These are phyloP conservation scores for Aspergillus caelatus DNA, from an alignment of 2,329 filamentous ascomycete genomes.

Conservation along the genomic window DNA sequence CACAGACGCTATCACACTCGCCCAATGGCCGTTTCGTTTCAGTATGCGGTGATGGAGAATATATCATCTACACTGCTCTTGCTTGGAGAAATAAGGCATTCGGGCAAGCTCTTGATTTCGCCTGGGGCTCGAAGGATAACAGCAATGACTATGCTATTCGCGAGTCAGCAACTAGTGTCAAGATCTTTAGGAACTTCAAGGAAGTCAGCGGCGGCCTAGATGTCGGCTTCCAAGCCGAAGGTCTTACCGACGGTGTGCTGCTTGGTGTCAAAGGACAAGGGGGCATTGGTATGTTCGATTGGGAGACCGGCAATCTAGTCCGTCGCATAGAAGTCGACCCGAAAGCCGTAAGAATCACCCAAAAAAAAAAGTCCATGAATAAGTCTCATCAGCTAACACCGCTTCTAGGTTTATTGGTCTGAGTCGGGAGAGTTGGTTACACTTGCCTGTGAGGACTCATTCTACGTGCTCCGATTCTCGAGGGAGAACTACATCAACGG, in stretches of 20 bases:
- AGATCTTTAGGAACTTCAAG: conserved; percentile 97
- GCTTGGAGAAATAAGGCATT: conserved; percentile 98
- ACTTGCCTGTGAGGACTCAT: conserved; percentile 91
- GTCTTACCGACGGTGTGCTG: conserved; percentile 82
- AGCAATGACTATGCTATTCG: conserved; percentile 98
- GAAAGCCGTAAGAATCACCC: conserved; percentile 52
- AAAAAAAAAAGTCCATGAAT: background rate
- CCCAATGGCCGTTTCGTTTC: conserved; percentile 90
- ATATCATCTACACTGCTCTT: conserved; percentile 97
- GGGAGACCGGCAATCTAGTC: conserved; percentile 85
- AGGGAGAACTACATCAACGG: conserved; percentile 85
- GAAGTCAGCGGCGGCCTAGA: conserved; percentile 88
- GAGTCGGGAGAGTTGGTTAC: conserved; percentile 92
- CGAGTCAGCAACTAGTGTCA: conserved; percentile 90
- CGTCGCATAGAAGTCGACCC: conserved; percentile 84
- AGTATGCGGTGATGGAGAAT: conserved; percentile 94
- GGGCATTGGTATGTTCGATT: conserved; percentile 94
- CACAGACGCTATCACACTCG: conserved; percentile 92
- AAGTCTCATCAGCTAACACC: conserved; percentile 12
- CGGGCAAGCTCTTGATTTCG: conserved; percentile 92
- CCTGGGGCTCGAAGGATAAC: conserved; percentile 95
- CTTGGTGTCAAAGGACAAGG: conserved; percentile 94
- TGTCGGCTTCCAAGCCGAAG: conserved; percentile 93
- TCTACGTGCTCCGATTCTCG: conserved; percentile 91
- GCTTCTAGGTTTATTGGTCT: conserved; percentile 85